Evolutionary conservation across 2,329 filamentous ascomycete genomes (phyloP).

Genomic region (Zalaria sp.): DNA sequence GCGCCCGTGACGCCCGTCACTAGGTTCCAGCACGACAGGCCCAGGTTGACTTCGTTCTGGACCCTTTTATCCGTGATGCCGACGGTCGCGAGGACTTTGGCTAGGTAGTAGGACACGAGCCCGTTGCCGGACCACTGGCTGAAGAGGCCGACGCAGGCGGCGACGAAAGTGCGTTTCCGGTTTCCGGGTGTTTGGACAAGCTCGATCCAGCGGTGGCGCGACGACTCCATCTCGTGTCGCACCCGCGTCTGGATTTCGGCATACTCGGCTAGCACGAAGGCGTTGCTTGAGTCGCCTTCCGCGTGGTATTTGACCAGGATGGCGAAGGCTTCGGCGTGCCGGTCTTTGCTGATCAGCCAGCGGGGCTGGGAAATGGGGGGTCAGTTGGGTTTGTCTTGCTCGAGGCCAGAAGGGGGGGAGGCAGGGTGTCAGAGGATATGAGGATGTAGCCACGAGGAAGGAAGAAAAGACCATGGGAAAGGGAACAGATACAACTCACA

Average conservation of each 20-base stretch:
- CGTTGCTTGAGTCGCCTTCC: slow-evolving; percentile 41
- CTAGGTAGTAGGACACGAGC: slow-evolving; percentile 25
- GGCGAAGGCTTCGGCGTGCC: slow-evolving; percentile 45
- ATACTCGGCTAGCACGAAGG: slow-evolving; percentile 52
- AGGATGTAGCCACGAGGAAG: slow-evolving; percentile 13
- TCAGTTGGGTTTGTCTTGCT: no score
- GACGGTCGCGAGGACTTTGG: slow-evolving; percentile 13
- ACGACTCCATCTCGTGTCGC: slow-evolving; percentile 29
- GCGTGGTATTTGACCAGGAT: slow-evolving; percentile 48
- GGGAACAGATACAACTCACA: slow-evolving; percentile 36
- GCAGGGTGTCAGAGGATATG: neutral
- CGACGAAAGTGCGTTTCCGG: slow-evolving; percentile 35
- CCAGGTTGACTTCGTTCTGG: neutral
- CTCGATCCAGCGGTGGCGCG: slow-evolving; percentile 5
- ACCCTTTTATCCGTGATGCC: slow-evolving; percentile 13
- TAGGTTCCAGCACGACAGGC: slow-evolving; percentile 5
- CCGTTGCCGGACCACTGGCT: slow-evolving; percentile 42
- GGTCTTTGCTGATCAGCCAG: slow-evolving; percentile 50
- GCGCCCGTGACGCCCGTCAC: slow-evolving; percentile 3
- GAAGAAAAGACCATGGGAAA: slow-evolving; percentile 42
- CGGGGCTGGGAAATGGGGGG: slow-evolving; percentile 19
- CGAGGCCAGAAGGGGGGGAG: no score
- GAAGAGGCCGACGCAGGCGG: slow-evolving; percentile 37
- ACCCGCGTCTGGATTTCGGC: slow-evolving; percentile 53
- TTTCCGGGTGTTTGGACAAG: slow-evolving; percentile 29